A percentile compares a stretch with the other conserved stretches of the same genome.
Evolutionary conservation across 495 filamentous ascomycete species (phyloP).

Genomic region (Penicillium ucsense): DNA sequence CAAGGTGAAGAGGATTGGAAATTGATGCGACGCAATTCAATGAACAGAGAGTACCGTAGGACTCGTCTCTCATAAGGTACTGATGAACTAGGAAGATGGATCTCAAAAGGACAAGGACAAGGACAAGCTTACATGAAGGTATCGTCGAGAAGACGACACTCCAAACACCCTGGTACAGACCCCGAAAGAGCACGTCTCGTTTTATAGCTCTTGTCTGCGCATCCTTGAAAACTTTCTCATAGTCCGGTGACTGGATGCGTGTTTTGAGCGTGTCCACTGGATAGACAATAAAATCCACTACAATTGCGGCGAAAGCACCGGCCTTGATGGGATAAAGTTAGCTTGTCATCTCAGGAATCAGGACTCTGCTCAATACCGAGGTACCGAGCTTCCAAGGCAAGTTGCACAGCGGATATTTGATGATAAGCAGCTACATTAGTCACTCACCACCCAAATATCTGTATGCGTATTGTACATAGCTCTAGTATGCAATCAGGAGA

Average conservation of each 20-base stretch:
- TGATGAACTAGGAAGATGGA: too few species aligned
- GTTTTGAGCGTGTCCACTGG: conserved; percentile 83
- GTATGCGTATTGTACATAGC: conserved; percentile 39
- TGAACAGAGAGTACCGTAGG: too few species aligned
- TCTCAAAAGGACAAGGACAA: too few species aligned
- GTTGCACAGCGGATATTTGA: neutral
- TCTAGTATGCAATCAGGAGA: neutral
- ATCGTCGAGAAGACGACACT: conserved; percentile 82
- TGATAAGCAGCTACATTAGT: neutral
- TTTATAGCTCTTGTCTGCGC: conserved; percentile 42
- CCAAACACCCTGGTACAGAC: conserved; percentile 81
- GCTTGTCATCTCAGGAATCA: neutral
- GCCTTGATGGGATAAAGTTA: conserved; percentile 38
- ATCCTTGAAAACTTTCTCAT: conserved; percentile 50
- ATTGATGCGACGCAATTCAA: too few species aligned
- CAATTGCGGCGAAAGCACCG: conserved; percentile 71
- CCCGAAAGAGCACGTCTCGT: conserved; percentile 51
- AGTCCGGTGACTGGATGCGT: conserved; percentile 68
- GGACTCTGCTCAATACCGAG: neutral
- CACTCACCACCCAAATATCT: conserved; percentile 42
- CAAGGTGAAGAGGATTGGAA: too few species aligned
- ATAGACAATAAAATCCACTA: conserved; percentile 71
- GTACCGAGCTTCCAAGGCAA: neutral
- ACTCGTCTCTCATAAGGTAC: too few species aligned
- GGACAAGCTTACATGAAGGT: conserved; percentile 54